Evolutionary conservation across 345 rosid genomes (phyloP).

Genomic region (Microcos paniculata): DNA sequence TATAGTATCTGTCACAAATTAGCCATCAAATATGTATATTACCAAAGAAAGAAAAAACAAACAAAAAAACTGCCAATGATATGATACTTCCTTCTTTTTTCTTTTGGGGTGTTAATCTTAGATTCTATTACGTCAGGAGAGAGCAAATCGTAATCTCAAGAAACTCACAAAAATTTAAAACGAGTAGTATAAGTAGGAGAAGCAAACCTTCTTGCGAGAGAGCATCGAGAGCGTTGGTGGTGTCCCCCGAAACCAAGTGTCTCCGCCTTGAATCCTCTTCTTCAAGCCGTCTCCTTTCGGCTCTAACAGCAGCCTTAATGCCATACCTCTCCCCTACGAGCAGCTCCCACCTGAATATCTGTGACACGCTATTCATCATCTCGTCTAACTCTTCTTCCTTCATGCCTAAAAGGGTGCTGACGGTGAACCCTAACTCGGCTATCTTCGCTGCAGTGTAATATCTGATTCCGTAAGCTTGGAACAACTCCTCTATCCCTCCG

Average conservation of each 20-base stretch:
- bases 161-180: background rate
- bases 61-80: background rate
- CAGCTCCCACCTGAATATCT: slow-evolving; percentile 90
- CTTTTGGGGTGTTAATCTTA: background rate
- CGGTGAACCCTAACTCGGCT: slow-evolving; percentile 95
- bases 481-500: slow-evolving; percentile 75
- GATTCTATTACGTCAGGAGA: background rate
- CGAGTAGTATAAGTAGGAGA: no score
- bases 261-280: slow-evolving; percentile 66
- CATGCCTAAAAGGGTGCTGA: slow-evolving; percentile 87
- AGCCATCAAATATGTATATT: background rate
- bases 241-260: slow-evolving; percentile 45
- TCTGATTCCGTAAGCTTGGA: slow-evolving; percentile 81
- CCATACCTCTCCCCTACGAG: slow-evolving; percentile 94
- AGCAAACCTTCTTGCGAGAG: slow-evolving; percentile 87
- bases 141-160: background rate
- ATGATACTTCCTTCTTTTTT: background rate
- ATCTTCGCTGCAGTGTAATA: slow-evolving; percentile 85
- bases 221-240: slow-evolving; percentile 63
- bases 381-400: slow-evolving; percentile 95
- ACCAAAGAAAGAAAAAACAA: slow-evolving; percentile 9
- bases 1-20: slow-evolving; percentile 3
- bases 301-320: slow-evolving; percentile 89
- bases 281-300: slow-evolving; percentile 72
- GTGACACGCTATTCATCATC: slow-evolving; percentile 93